Conservation (phyloP, 805 yeast genomes). For the Kuraishia borneana region DNA sequence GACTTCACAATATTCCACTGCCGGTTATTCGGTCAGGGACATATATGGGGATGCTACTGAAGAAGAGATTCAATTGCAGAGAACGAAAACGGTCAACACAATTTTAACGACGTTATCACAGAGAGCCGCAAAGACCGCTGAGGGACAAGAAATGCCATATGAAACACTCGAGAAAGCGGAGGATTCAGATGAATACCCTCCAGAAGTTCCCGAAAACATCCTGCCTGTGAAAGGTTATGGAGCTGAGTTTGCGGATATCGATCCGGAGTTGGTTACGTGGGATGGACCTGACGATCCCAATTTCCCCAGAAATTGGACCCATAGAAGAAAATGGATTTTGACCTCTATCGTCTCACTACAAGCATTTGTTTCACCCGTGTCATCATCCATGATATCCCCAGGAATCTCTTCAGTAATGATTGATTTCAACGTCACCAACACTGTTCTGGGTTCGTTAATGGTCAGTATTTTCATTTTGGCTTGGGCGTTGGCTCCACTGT, state of each 20-base stretch:
- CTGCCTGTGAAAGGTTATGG: slow-evolving; percentile 20
- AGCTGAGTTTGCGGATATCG: slow-evolving; percentile 38
- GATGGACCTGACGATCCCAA: slow-evolving; percentile 48
- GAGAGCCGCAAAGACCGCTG: slow-evolving; percentile 11
- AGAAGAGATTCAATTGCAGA: slow-evolving; percentile 23
- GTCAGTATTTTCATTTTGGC: slow-evolving; percentile 62
- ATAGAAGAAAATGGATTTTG: slow-evolving; percentile 26
- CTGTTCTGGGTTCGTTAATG: slow-evolving; percentile 36
- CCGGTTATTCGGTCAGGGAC: slow-evolving; percentile 2
- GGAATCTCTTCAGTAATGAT: slow-evolving; percentile 38
- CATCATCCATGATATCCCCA: slow-evolving; percentile 54
- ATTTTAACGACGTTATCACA: slow-evolving; percentile 25
- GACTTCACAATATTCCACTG: not conserved
- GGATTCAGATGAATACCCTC: not conserved
- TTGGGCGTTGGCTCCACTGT: slow-evolving; percentile 55
- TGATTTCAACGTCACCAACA: slow-evolving; percentile 28
- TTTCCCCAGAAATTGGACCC: slow-evolving; percentile 57
- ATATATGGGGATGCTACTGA: slow-evolving; percentile 16
- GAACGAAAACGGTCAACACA: slow-evolving; percentile 33
- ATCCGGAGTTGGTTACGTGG: slow-evolving; percentile 64
- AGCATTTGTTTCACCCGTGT: slow-evolving; percentile 49
- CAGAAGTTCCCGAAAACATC: slow-evolving; percentile 4
- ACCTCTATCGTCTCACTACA: slow-evolving; percentile 38
- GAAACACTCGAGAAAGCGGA: slow-evolving; percentile 1
- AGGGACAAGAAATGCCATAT: not conserved